Conservation (phyloP, 805 yeast species). For the Jamesozyma spencerorum region DNA sequence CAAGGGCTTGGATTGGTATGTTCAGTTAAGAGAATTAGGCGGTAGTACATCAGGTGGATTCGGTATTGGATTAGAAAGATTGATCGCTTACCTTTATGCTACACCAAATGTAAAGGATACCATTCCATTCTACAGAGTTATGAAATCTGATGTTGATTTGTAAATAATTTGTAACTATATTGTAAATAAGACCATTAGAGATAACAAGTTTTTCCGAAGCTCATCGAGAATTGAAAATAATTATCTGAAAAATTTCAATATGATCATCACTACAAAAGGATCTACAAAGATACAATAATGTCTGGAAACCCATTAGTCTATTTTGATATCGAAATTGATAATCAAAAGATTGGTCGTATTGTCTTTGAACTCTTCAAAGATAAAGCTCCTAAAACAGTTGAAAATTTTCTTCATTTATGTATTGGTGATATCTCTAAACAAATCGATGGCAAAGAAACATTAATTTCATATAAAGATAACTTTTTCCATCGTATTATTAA, state of each 20-base stretch:
- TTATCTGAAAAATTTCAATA: not conserved
- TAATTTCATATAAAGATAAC: constrained; percentile 34
- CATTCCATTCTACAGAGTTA: constrained; percentile 67
- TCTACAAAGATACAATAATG: no score
- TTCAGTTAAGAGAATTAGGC: constrained; percentile 65
- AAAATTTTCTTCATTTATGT: constrained; percentile 44
- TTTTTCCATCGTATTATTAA: constrained; percentile 55
- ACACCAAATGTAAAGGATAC: constrained; percentile 79
- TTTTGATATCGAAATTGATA: constrained; percentile 45
- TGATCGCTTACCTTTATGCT: constrained; percentile 63
- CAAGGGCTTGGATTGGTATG: constrained; percentile 71
- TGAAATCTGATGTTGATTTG: constrained; percentile 3
- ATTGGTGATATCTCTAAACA: constrained; percentile 24
- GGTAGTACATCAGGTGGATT: constrained; percentile 93
- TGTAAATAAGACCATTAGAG: not conserved
- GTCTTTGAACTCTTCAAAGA: constrained; percentile 44
- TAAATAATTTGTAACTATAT: not conserved
- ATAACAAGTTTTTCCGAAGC: not conserved
- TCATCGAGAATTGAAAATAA: no score
- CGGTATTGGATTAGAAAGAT: constrained; percentile 89
- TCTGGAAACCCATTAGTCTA: constrained; percentile 19
- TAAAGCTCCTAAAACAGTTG: constrained; percentile 48
- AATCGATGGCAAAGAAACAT: constrained; percentile 14
- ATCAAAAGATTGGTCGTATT: constrained; percentile 42
- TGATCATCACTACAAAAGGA: not conserved